Conservation (phyloP, 306 rosid species). For the Acacia crassicarpa region DNA sequence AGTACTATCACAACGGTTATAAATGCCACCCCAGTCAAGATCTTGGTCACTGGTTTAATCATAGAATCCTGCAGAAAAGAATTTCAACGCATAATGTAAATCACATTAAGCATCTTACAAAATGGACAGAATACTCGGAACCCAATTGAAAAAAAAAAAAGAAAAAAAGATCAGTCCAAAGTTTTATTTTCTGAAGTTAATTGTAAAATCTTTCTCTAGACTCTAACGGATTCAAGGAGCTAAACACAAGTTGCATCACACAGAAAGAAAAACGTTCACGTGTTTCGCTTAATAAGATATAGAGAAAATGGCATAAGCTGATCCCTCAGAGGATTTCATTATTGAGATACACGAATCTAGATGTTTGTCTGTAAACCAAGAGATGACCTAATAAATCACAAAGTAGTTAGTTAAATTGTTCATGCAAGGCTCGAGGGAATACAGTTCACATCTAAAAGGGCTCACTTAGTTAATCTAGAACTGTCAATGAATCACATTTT, state of each 20-base stretch:
- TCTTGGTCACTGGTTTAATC: conserved; percentile 74
- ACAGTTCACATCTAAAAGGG: background rate
- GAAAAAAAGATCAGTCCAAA: background rate
- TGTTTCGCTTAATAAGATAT: background rate
- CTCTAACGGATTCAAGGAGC: background rate
- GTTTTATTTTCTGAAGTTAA: background rate
- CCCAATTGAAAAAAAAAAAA: background rate
- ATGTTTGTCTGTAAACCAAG: background rate
- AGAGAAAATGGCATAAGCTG: background rate
- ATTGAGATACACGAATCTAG: background rate
- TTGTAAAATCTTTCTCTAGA: background rate
- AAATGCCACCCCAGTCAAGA: conserved; percentile 66
- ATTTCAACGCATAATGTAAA: background rate
- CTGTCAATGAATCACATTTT: background rate
- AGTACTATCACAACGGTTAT: conserved; percentile 63
- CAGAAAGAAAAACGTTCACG: conserved; percentile 13
- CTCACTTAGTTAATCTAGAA: background rate
- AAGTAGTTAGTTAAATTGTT: background rate
- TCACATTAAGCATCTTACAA: background rate
- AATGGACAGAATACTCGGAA: background rate
- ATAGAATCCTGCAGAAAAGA: conserved; percentile 66
- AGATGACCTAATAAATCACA: background rate
- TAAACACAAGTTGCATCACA: background rate
- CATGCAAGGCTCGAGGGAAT: background rate
- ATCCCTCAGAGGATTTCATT: background rate